Evolutionary conservation across 169 alveolate genomes (phyloP).

Genomic region (Cryptosporidium sp.): DNA sequence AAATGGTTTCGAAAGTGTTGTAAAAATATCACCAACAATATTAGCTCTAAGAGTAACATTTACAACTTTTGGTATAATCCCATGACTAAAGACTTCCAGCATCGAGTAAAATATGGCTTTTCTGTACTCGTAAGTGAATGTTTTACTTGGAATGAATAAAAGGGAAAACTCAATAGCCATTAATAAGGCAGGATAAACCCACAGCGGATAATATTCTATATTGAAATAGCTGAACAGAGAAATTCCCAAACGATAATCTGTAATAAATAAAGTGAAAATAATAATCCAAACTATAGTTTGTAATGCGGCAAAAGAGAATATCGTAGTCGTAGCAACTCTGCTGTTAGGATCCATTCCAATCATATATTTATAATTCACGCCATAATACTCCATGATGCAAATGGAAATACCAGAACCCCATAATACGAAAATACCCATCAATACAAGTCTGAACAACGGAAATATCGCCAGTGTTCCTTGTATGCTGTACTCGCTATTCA

Average conservation of each 20-base stretch:
- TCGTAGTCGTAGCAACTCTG: constrained; percentile 78
- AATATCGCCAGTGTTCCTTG: constrained; percentile 76
- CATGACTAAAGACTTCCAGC: constrained; percentile 76
- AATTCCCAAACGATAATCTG: constrained; percentile 79
- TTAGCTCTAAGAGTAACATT: constrained; percentile 83
- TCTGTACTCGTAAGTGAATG: constrained; percentile 79
- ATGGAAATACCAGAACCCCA: constrained; percentile 84
- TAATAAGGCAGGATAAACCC: constrained; percentile 68
- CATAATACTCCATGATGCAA: constrained; percentile 82
- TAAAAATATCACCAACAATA: constrained; percentile 85
- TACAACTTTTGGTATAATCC: constrained; percentile 78
- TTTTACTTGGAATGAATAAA: constrained; percentile 78
- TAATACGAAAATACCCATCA: constrained; percentile 78
- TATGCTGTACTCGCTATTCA: constrained; percentile 66
- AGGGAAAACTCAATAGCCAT: constrained; percentile 76
- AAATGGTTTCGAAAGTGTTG: constrained; percentile 85
- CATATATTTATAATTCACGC: constrained; percentile 84
- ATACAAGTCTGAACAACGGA: constrained; percentile 80
- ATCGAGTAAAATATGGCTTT: constrained; percentile 77
- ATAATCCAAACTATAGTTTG: constrained; percentile 80
- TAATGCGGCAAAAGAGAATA: constrained; percentile 81
- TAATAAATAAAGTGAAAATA: constrained; percentile 78
- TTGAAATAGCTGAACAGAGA: constrained; percentile 51
- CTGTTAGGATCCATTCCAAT: constrained; percentile 83
- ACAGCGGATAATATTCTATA: constrained; percentile 33